Percentiles rank a stretch among this genome's conserved stretches.
phyloP scores from a whole-genome alignment of 345 rosid genomes.

The Acer yangbiense region DNA sequence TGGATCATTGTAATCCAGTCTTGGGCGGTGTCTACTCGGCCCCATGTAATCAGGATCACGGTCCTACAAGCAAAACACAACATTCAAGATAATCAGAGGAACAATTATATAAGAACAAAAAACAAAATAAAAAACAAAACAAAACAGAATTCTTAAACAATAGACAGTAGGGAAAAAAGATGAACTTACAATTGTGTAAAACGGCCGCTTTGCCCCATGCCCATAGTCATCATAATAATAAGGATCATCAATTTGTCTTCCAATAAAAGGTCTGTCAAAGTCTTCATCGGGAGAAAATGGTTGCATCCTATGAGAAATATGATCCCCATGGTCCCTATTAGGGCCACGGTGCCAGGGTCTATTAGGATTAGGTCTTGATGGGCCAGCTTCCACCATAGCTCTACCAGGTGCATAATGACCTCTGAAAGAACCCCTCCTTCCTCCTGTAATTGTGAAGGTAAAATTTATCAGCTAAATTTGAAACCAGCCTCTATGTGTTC shows the following conservation, averaged over 20 bases:
- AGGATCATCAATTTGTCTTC: constrained; percentile 48
- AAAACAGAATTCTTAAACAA: background rate
- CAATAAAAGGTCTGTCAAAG: constrained; percentile 40
- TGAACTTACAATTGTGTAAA: constrained; percentile 39
- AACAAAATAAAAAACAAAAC: background rate
- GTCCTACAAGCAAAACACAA: constrained; percentile 39
- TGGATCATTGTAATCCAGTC: constrained; percentile 47
- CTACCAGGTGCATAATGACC: constrained; percentile 41
- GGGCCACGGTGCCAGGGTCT: constrained; percentile 46
- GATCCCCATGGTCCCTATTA: constrained; percentile 37
- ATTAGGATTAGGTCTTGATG: constrained; percentile 42
- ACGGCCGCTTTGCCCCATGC: constrained; percentile 55
- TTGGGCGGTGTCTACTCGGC: constrained; percentile 45
- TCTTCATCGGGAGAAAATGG: constrained; percentile 49
- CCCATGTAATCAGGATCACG: constrained; percentile 49
- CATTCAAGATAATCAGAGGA: background rate
- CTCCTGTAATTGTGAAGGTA: constrained; percentile 30
- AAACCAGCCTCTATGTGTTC: background rate
- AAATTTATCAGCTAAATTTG: constrained; percentile 16
- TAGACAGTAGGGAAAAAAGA: background rate
- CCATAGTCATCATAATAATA: constrained; percentile 40
- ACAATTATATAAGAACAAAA: background rate
- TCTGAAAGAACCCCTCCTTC: constrained; percentile 48
- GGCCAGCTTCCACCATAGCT: constrained; percentile 29
- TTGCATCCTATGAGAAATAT: constrained; percentile 36